Base-by-base conservation (phyloP, 495 filamentous ascomycete genomes). In the Aspergillus asperescens region DNA sequence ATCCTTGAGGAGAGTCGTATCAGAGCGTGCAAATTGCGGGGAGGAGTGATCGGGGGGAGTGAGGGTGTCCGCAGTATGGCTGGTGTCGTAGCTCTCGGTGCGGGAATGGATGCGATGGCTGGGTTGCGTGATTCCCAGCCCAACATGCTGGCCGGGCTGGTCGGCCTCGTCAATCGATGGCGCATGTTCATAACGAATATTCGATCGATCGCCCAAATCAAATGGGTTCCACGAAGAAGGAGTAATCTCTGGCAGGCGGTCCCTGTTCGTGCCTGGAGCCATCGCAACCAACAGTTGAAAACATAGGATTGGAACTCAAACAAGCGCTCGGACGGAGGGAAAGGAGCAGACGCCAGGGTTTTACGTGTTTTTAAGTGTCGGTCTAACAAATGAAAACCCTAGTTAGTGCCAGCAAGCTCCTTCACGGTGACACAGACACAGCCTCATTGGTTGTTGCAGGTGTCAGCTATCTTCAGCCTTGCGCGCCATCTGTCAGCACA, bases 41-140 rank as follows among this genome's bases (percentile, higher is more conserved):
- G 49, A 23, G 13, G 19, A 9, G 9, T 16, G 39, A n/a, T 52
- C 31, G n/a, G 18, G 13, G 16, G 23, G 31, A 6, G 28, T 19
- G 12, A 13, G 34, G 15, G 39, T 15, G 9, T 32, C 28, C 10
- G 24, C 16, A 4, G 29, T 20, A 6, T 13, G 40, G 8, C 29
- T 24, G 1, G 32, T 29, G 20, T 45, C 20, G 31, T 45, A 45
- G 31, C 50, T 52, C 31, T 12, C 31, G 15, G 29, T 28, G 0
- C 50, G 50, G 20, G 23, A 25, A 16, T 52, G 50, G 1, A 24
- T 28, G n/a, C 0, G 19, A 10, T 19, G 10, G 27, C 15, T 12
- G n/a, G 19, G 43, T 5, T 15, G 40, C 19, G n/a, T 16, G n/a
- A 52, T 52, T 0, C 50, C 50, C 29, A 52, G 41, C 10, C 50